Evolutionary conservation across 2,329 filamentous ascomycete species (phyloP).

Genomic region (Colletotrichum sp.): DNA sequence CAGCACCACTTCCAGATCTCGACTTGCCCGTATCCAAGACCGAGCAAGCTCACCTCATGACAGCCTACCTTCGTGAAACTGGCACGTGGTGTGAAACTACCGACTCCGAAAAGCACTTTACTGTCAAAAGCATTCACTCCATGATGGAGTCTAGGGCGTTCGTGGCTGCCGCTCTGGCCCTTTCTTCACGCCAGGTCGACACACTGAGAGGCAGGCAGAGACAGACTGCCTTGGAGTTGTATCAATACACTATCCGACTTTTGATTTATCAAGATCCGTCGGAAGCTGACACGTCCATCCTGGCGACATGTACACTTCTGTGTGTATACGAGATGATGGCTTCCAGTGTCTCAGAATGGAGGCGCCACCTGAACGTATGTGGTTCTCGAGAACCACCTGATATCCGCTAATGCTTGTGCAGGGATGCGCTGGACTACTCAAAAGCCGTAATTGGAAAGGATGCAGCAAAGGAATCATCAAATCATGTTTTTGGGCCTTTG

Average conservation of each 20-base stretch:
- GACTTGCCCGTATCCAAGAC: not conserved
- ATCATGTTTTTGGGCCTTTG: constrained; percentile 20
- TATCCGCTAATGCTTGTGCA: not conserved
- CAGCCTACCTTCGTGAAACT: not conserved
- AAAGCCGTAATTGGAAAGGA: constrained; percentile 1
- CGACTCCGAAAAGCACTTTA: constrained; percentile 11
- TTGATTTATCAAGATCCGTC: constrained; percentile 10
- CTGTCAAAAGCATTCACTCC: not conserved
- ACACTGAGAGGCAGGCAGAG: not conserved
- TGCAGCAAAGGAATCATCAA: constrained; percentile 6
- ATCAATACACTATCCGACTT: constrained; percentile 15
- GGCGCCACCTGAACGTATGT: constrained; percentile 6
- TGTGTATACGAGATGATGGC: constrained; percentile 23
- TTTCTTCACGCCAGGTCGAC: constrained; percentile 12
- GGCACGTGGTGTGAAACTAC: constrained; percentile 19
- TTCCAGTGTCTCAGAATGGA: constrained; percentile 16
- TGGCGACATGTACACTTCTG: constrained; percentile 15
- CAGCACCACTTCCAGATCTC: not conserved
- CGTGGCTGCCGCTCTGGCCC: constrained; percentile 5
- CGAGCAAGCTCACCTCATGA: not conserved
- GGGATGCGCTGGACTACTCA: constrained; percentile 14
- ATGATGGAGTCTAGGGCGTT: constrained; percentile 15
- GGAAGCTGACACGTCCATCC: not conserved
- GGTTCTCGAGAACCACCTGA: not conserved
- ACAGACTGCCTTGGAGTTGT: constrained; percentile 12